These are phyloP conservation scores for Paulownia fortunei DNA, from an alignment of 257 asterid genomes.

Conservation along the genomic window DNA sequence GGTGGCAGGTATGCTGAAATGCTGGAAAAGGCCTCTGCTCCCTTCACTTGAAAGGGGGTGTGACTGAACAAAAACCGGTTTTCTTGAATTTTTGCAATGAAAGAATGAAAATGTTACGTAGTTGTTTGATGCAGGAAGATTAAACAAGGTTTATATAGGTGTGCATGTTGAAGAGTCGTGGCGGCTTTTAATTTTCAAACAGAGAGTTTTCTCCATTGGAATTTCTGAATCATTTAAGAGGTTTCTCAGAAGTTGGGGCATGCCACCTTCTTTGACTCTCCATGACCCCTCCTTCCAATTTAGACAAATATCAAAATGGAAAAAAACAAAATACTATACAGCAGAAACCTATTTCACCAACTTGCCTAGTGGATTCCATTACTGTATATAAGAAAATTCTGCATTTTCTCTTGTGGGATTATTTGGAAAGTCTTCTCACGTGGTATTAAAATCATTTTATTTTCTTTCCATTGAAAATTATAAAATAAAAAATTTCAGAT, in stretches of 20 bases:
- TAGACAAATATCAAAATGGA: background rate
- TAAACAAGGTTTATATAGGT: slow-evolving; percentile 9
- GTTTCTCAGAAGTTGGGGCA: background rate
- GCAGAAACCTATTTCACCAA: too few relatives aligned
- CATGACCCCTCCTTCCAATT: background rate
- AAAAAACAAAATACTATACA: background rate
- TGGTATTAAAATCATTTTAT: too few relatives aligned
- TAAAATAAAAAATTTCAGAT: too few relatives aligned
- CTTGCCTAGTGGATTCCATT: too few relatives aligned
- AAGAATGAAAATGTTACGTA: background rate
- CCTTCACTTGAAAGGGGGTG: background rate
- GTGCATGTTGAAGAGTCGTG: background rate
- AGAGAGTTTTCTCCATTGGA: background rate
- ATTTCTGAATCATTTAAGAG: background rate
- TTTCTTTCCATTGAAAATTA: too few relatives aligned
- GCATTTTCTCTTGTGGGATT: too few relatives aligned
- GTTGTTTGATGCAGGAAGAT: background rate
- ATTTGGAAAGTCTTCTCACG: background rate
- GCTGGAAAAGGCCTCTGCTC: background rate
- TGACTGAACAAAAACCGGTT: background rate
- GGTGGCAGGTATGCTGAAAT: background rate
- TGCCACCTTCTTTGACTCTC: background rate
- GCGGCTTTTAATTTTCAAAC: slow-evolving; percentile 16
- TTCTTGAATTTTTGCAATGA: background rate
- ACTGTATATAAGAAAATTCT: too few relatives aligned